Percentiles rank a stretch among this genome's conserved stretches.
phyloP scores from a whole-genome alignment of 2,329 filamentous ascomycete genomes.

The Alternaria triticimaculans region DNA sequence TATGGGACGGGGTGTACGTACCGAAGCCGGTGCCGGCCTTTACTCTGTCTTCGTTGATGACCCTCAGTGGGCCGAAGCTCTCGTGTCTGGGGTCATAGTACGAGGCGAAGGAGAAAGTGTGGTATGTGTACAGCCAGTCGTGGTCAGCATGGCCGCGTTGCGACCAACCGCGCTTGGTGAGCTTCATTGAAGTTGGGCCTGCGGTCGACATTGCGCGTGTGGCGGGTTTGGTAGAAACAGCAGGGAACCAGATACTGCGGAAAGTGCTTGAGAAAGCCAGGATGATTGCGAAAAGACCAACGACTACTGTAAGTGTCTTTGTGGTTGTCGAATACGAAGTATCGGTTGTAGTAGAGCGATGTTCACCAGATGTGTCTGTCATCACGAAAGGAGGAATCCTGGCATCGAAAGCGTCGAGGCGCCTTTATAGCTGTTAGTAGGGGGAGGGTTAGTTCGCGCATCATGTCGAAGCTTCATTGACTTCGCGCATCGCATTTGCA shows the following conservation, averaged over 20 bases:
- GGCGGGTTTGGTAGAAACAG: conserved; percentile 39
- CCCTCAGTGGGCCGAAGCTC: conserved; percentile 77
- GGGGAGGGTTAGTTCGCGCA: conserved; percentile 27
- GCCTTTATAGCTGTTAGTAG: conserved; percentile 39
- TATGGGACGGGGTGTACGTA: neutral
- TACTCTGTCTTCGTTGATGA: conserved; percentile 89
- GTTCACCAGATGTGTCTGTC: conserved; percentile 35
- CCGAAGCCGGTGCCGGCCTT: conserved; percentile 75
- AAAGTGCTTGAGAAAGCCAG: conserved; percentile 55
- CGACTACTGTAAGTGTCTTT: conserved; percentile 38
- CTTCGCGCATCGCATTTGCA: conserved; percentile 38
- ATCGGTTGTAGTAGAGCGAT: conserved; percentile 16
- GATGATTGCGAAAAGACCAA: conserved; percentile 51
- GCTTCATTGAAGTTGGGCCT: conserved; percentile 57
- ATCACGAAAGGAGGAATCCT: conserved; percentile 29
- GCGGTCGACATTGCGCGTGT: conserved; percentile 51
- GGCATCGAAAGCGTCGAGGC: conserved; percentile 10
- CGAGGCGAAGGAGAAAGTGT: conserved; percentile 82
- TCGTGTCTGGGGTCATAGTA: conserved; percentile 72
- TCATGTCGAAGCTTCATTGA: conserved; percentile 30
- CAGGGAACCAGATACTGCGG: conserved; percentile 43
- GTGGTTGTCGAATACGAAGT: conserved; percentile 26
- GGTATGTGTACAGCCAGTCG: conserved; percentile 86
- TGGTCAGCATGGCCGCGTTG: conserved; percentile 79
- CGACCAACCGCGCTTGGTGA: conserved; percentile 75